Evolutionary conservation across 1,139 yeast genomes (phyloP).

Genomic region (Sugiyamaella novakii): DNA sequence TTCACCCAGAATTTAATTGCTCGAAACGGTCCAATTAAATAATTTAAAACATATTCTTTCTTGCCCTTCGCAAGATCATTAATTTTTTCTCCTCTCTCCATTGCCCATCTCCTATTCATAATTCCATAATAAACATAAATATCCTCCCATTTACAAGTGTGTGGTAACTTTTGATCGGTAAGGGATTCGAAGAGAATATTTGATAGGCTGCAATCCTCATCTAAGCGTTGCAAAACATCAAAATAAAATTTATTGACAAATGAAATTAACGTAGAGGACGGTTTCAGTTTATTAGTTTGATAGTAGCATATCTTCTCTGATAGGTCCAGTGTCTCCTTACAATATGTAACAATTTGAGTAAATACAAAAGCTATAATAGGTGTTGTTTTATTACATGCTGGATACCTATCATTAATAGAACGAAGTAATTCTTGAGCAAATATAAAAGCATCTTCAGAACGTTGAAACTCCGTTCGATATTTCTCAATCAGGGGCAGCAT

Average conservation of each 20-base stretch:
- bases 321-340: neutral
- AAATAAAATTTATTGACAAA: neutral
- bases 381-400: neutral
- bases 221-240: neutral
- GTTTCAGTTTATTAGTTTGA: neutral
- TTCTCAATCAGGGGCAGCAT: neutral
- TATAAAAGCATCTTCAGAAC: neutral
- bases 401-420: neutral
- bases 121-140: slow-evolving; percentile 13
- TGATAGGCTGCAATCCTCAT: neutral
- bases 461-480: neutral
- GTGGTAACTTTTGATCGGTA: neutral
- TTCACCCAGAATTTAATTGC: neutral
- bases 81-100: neutral
- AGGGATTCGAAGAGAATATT: neutral
- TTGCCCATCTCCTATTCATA: neutral
- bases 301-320: neutral
- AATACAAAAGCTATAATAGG: neutral
- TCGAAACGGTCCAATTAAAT: neutral
- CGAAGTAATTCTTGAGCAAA: neutral
- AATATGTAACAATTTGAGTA: neutral
- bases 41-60: slow-evolving; percentile 3
- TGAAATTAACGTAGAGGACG: neutral
- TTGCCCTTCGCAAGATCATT: neutral
- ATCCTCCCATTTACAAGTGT: slow-evolving; percentile 4